A percentile compares a stretch with the other conserved stretches of the same genome.
Conservation (phyloP, 1,284 basidiomycete genomes). For the Grifola frondosa region DNA sequence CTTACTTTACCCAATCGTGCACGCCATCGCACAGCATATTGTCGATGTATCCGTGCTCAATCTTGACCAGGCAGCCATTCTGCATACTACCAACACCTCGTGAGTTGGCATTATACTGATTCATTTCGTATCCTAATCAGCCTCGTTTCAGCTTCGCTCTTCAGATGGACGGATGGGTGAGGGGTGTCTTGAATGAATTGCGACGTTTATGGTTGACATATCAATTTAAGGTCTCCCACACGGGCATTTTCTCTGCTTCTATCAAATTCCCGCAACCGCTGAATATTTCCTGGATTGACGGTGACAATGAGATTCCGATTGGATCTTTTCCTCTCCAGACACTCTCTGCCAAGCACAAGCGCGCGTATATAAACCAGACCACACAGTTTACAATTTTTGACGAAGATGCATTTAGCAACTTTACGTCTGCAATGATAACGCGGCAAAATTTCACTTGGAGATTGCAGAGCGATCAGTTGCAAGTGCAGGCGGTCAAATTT, state of each 20-base stretch:
- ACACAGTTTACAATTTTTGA: conserved; percentile 56
- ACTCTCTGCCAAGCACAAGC: conserved; percentile 48
- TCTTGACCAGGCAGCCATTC: conserved; percentile 50
- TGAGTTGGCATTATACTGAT: conserved; percentile 33
- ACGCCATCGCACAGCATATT: conserved; percentile 61
- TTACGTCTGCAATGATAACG: conserved; percentile 64
- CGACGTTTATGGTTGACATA: too few relatives aligned
- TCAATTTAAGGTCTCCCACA: conserved; percentile 66
- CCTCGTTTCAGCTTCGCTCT: conserved; percentile 39
- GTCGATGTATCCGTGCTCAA: conserved; percentile 54
- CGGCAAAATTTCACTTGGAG: conserved; percentile 73
- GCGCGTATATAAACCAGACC: conserved; percentile 58
- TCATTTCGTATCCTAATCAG: not conserved
- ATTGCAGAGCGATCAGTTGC: conserved; percentile 55
- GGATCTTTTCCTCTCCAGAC: conserved; percentile 49
- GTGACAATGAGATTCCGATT: conserved; percentile 41
- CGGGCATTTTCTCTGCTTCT: conserved; percentile 56
- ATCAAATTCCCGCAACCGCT: conserved; percentile 57
- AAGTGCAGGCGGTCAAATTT: conserved; percentile 69
- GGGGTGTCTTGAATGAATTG: too few relatives aligned
- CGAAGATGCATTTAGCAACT: conserved; percentile 53
- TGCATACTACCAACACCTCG: conserved; percentile 51
- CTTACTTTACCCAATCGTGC: conserved; percentile 61
- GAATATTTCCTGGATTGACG: conserved; percentile 55
- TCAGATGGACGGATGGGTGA: conserved; percentile 45